A percentile compares a stretch with the other conserved stretches of the same genome.
Evolutionary conservation across 768 basidiomycete species (phyloP).

Genomic region (Kwoniella pini): DNA sequence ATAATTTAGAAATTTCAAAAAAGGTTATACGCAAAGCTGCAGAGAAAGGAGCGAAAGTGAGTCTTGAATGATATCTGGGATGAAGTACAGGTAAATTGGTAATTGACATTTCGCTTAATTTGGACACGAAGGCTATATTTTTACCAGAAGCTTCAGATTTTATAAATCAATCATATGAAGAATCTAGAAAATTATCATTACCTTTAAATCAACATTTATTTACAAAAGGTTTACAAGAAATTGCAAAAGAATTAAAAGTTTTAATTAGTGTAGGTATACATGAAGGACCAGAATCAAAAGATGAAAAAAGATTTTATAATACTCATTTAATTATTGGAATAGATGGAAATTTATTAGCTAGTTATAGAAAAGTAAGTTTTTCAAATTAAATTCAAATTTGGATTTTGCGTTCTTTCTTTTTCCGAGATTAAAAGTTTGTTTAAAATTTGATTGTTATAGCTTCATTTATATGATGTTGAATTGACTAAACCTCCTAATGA

Average conservation of each 20-base stretch:
- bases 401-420: too few species aligned
- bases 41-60: conserved; percentile 40
- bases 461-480: conserved; percentile 50
- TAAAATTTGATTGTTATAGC: conserved; percentile 28
- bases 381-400: too few species aligned
- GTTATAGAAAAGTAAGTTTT: conserved; percentile 45
- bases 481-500: conserved; percentile 28
- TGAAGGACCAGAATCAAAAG: conserved; percentile 44
- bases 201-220: conserved; percentile 40
- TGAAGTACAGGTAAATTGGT: too few species aligned
- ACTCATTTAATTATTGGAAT: conserved; percentile 42
- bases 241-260: conserved; percentile 47
- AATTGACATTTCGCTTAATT: neutral
- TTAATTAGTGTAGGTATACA: conserved; percentile 45
- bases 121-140: conserved; percentile 33
- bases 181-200: conserved; percentile 39
- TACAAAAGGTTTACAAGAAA: conserved; percentile 37
- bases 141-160: conserved; percentile 53
- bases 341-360: conserved; percentile 27
- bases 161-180: conserved; percentile 32
- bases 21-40: conserved; percentile 37
- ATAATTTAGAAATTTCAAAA: conserved; percentile 40
- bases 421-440: too few species aligned
- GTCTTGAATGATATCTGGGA: neutral
- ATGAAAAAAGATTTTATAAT: conserved; percentile 45